Conservation (phyloP, 2,329 filamentous ascomycete species). For the Xylariaceae sp. region DNA sequence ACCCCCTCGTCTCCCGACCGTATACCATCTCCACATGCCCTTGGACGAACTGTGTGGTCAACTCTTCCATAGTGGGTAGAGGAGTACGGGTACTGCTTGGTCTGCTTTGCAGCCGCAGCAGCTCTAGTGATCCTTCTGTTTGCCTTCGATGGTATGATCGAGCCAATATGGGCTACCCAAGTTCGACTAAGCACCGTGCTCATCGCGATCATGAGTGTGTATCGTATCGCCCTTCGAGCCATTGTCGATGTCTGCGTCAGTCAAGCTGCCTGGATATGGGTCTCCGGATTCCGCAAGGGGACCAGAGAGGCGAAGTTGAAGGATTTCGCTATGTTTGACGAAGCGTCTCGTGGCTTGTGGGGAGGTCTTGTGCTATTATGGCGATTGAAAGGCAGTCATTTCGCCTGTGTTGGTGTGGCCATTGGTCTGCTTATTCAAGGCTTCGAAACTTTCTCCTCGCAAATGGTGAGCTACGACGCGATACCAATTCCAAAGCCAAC, state of each 20-base stretch:
- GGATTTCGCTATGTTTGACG: conserved; percentile 40
- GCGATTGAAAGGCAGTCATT: conserved; percentile 37
- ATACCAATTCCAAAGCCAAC: conserved; percentile 24
- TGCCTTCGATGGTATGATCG: conserved; percentile 30
- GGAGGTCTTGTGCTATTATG: conserved; percentile 36
- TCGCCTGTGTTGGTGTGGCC: conserved; percentile 38
- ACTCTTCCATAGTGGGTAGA: conserved; percentile 37
- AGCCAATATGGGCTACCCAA: conserved; percentile 29
- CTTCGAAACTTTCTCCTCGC: conserved; percentile 40
- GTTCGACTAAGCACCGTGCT: conserved; percentile 36
- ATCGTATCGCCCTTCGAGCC: conserved; percentile 35
- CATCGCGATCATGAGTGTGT: conserved; percentile 38
- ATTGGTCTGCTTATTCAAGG: conserved; percentile 36
- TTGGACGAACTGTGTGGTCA: conserved; percentile 23
- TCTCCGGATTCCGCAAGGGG: conserved; percentile 33
- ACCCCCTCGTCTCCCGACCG: conserved; percentile 13
- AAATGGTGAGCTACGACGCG: conserved; percentile 36
- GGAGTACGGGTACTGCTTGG: conserved; percentile 34
- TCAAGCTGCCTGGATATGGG: conserved; percentile 41
- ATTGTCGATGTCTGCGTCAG: conserved; percentile 37
- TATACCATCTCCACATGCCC: conserved; percentile 20
- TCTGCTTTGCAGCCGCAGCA: conserved; percentile 29
- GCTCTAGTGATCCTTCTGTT: conserved; percentile 30
- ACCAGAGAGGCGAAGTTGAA: conserved; percentile 33
- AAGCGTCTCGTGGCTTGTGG: conserved; percentile 36